phyloP scores from a whole-genome alignment of 2,329 filamentous ascomycete genomes.

The Acrocalymma vagum region DNA sequence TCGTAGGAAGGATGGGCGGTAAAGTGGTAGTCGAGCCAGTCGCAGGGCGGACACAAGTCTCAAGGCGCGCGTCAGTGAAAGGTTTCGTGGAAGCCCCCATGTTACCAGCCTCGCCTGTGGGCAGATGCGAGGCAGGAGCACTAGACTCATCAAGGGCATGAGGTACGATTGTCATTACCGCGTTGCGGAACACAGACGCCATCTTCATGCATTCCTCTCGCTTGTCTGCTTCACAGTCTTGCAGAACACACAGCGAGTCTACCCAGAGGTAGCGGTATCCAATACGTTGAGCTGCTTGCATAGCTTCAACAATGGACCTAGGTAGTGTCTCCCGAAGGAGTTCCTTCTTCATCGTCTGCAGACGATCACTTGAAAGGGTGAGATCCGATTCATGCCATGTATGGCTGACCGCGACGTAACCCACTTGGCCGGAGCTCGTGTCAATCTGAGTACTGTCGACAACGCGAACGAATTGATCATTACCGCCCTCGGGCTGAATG shows the following conservation, averaged over 20 bases:
- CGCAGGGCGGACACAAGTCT: no score
- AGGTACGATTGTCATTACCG: slow-evolving; percentile 40
- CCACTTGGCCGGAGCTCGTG: slow-evolving; percentile 6
- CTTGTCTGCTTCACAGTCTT: slow-evolving; percentile 42
- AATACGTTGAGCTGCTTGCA: slow-evolving; percentile 31
- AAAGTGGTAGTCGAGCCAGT: slow-evolving; percentile 17
- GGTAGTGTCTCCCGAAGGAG: slow-evolving; percentile 30
- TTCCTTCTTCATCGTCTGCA: slow-evolving; percentile 20
- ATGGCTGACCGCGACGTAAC: slow-evolving; percentile 42
- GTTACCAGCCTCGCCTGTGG: no score
- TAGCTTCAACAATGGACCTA: slow-evolving; percentile 33
- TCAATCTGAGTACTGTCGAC: slow-evolving; percentile 30
- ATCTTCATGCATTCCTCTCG: slow-evolving; percentile 38
- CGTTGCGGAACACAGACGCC: slow-evolving; percentile 45
- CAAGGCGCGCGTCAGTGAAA: no score
- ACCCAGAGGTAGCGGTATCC: slow-evolving; percentile 45
- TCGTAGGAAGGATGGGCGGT: slow-evolving; percentile 17
- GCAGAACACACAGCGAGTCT: slow-evolving; percentile 44
- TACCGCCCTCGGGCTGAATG: slow-evolving; percentile 24
- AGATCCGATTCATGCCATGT: slow-evolving; percentile 30
- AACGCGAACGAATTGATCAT: slow-evolving; percentile 24
- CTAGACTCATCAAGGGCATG: slow-evolving; percentile 18
- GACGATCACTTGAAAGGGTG: slow-evolving; percentile 25
- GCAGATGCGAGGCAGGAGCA: not conserved
- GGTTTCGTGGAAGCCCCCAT: no score